Conservation (phyloP, 140 eudicot species). For the Flaveria floridana region DNA sequence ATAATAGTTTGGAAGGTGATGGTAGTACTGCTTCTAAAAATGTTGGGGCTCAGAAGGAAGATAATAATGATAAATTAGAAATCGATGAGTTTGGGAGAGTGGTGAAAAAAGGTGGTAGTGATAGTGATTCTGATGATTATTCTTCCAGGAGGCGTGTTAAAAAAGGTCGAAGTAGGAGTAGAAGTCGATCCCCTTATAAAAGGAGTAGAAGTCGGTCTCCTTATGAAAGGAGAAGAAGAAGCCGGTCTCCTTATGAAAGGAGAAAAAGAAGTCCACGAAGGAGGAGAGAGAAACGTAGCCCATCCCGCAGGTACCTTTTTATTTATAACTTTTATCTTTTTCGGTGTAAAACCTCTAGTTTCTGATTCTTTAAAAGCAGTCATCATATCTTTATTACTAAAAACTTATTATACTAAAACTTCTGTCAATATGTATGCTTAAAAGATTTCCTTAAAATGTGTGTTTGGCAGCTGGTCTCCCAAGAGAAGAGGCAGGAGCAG, state of each 20-base stretch:
- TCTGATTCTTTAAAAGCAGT: conserved; percentile 10
- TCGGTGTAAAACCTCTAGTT: background rate
- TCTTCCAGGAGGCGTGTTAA: conserved; percentile 52
- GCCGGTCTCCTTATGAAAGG: conserved; percentile 64
- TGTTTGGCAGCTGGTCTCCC: conserved; percentile 72
- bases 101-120: conserved; percentile 66
- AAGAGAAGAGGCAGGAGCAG: conserved; percentile 76
- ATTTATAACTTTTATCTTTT: background rate
- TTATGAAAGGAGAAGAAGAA: conserved; percentile 56
- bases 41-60: conserved; percentile 37
- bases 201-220: conserved; percentile 73
- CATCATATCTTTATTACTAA: conserved; percentile 3
- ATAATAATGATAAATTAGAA: conserved; percentile 32
- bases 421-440: background rate
- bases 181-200: conserved; percentile 64
- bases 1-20: conserved; percentile 19
- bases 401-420: background rate
- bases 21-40: conserved; percentile 26
- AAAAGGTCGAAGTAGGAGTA: conserved; percentile 68
- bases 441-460: background rate
- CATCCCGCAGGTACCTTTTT: conserved; percentile 68
- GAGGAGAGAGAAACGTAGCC: conserved; percentile 66
- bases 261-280: conserved; percentile 56
- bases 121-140: conserved; percentile 66
- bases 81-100: conserved; percentile 92